Conservation (phyloP, 306 rosid genomes). For the Cyclanthera cordifolia region DNA sequence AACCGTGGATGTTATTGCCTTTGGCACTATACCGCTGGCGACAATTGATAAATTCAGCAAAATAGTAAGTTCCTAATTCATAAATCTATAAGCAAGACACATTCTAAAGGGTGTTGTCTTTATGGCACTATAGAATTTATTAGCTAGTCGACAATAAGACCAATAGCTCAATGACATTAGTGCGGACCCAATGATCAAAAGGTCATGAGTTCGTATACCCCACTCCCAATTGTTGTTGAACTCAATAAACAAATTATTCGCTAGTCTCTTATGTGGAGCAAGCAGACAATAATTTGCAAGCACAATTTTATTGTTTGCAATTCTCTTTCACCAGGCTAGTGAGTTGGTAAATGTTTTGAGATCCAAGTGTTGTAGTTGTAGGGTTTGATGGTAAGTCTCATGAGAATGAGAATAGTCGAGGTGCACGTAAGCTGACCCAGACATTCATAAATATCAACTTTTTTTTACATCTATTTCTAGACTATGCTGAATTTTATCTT, state of each 20-base stretch:
- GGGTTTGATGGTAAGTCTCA: too few species aligned
- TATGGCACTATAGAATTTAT: not conserved
- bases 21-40: constrained; percentile 81
- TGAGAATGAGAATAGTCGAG: too few species aligned
- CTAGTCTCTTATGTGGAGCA: not conserved
- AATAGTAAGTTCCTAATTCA: constrained; percentile 40
- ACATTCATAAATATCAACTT: too few species aligned
- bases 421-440: too few species aligned
- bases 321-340: not conserved
- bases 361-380: too few species aligned
- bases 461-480: not conserved
- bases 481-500: not conserved
- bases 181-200: too few species aligned
- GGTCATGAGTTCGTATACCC: too few species aligned
- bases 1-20: constrained; percentile 59
- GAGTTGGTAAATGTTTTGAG: not conserved
- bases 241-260: not conserved
- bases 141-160: too few species aligned
- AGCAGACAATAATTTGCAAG: not conserved
- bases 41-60: constrained; percentile 83
- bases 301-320: not conserved
- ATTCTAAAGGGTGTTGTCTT: not conserved
- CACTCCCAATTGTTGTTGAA: too few species aligned
- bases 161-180: too few species aligned
- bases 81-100: not conserved